Base-by-base conservation (phyloP, 139 green algal species). In the Micractinium sp. region DNA sequence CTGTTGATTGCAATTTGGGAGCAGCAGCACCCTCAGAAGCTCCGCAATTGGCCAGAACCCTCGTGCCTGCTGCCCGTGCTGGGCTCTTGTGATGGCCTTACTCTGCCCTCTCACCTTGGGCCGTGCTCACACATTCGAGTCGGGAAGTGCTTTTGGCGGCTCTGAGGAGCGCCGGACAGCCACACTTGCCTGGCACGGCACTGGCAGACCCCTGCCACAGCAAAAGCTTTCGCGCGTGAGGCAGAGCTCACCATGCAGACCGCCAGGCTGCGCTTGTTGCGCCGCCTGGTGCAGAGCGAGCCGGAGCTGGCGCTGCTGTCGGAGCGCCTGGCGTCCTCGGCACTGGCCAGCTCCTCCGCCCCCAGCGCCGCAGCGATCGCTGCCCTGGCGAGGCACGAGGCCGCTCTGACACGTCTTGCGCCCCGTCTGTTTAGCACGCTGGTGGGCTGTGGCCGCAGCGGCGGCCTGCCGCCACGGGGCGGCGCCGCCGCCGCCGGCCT, bases 371-470 rank as follows among this genome's bases (percentile, higher is more conserved):
- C n/a, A 7, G 47, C 85, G 31, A 81, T 82, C 39, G 41, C 27
- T 0, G 27, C 36, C 7, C 61, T 71, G 39, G 15, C 38, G 13
- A 71, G 69, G 29, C 38, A 81, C 71, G 69, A 69, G 0, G 61
- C 84, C 19, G 69, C 41, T 9, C 31, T 82, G 41, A 47, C 39
- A 3, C 83, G 71, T 2, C 84, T 88, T 39, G 84, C 84, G 27
- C 84, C 85, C 7, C 47, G 85, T 3, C 85, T 89, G n/a, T 53
- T 85, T 31, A n/a, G 85, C 74, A 84, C 47, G 18, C 25, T 89
- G 53, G 85, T 75, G 20, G 39, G 74, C 85, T 41, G 53, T 20
- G 56, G 74, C 33, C 13, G 69, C 23, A 63, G 75, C 61, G 69
- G 56, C 61, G 69, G 20, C 7, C 25, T 63, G 15, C 66, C 20